Conservation (phyloP, 2,329 filamentous ascomycete genomes). For the Aspergillus candidus region DNA sequence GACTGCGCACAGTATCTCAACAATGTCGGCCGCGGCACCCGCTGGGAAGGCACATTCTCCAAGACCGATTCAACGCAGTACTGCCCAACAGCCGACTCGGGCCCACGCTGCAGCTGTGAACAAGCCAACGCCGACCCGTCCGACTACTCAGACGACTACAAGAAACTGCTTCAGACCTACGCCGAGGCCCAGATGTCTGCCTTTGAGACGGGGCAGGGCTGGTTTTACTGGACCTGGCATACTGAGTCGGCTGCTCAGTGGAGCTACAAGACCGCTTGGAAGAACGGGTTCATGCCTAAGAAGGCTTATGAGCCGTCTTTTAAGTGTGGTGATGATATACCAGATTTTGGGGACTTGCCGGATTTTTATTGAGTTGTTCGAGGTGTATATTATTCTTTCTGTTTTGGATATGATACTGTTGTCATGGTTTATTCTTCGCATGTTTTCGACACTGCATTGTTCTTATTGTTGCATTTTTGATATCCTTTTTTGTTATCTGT, state of each 20-base stretch:
- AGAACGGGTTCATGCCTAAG: slow-evolving; percentile 68
- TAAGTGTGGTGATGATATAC: slow-evolving; percentile 51
- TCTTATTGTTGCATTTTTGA: neutral
- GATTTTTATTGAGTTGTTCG: slow-evolving; percentile 37
- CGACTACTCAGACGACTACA: slow-evolving; percentile 67
- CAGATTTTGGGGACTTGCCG: slow-evolving; percentile 40
- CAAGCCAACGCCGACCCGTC: slow-evolving; percentile 67
- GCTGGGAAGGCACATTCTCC: slow-evolving; percentile 80
- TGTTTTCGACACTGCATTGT: slow-evolving; percentile 8
- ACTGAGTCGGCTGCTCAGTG: slow-evolving; percentile 82
- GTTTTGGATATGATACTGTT: neutral
- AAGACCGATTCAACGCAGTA: slow-evolving; percentile 64
- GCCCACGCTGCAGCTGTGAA: slow-evolving; percentile 64
- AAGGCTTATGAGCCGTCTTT: slow-evolving; percentile 68
- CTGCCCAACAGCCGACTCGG: slow-evolving; percentile 60
- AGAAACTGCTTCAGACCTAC: slow-evolving; percentile 79
- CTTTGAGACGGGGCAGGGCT: slow-evolving; percentile 90
- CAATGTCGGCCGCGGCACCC: slow-evolving; percentile 78
- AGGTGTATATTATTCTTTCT: neutral
- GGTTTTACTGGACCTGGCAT: slow-evolving; percentile 99
- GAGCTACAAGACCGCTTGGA: slow-evolving; percentile 62
- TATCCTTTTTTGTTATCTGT: too few relatives aligned
- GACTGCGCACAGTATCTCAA: slow-evolving; percentile 85
- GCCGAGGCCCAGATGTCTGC: slow-evolving; percentile 93
- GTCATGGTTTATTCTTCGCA: neutral